Base-by-base conservation (phyloP, 495 filamentous ascomycete genomes). In the Hypoxylon intermedium region DNA sequence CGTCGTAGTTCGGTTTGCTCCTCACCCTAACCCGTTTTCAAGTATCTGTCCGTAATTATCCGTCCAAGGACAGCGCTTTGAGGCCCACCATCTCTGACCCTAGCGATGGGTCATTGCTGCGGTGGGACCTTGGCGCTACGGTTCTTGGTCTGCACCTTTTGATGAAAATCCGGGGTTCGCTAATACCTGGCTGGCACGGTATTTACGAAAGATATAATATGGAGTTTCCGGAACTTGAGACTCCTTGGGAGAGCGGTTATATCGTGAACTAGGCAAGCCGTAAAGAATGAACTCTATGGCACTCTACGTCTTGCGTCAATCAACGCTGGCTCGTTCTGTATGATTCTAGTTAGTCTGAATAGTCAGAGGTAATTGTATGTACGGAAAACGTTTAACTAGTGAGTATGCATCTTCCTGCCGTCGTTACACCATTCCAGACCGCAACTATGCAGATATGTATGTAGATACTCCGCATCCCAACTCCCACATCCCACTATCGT, bases 121-220 rank as follows among this genome's bases (percentile, higher is more conserved):
- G 34, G 62, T 60, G 62, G 56, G 46, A 60, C 47, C 62, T 65
- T 65, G 62, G 62, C 56, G 46, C 46, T 60, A 41, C 46, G 38
- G 36, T 60, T 65, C 55, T 48, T 60, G 45, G 52, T 53, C 51
- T 60, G 57, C 62, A 60, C 41, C 13, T 41, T 43, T 57, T 65
- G 62, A 57, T 60, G 62, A 65, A 45, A 55, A 60, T 65, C 62
- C 30, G 62, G 62, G 62, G 62, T 60, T 65, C 56, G 62, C 62
- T 57, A 65, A 60, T n/a, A n/a, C n/a, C 15, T 43, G 62, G 62
- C 13, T 60, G 56, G 51, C 55, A 47, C 52, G 56, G 62, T 60
- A 65, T 65, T 51, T 65, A 15, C 23, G 19, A 53, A 33, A 15
- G 23, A 16, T 5, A 31, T 57, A 53, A 6, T 57, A 60, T 57